Evolutionary conservation across 345 rosid species (phyloP).

Genomic region (Salix brachista): DNA sequence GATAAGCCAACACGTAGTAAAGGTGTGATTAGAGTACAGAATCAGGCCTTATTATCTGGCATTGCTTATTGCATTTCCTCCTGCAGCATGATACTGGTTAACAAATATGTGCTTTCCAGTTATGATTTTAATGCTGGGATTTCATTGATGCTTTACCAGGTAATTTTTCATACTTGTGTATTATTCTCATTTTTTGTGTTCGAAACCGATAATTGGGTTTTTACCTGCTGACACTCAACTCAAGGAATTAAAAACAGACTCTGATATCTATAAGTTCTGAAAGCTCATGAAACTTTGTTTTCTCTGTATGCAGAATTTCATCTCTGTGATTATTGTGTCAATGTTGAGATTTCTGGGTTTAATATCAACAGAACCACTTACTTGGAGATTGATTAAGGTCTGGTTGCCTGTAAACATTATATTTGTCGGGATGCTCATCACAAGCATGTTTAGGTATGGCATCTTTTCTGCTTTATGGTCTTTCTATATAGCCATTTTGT

Average conservation of each 20-base stretch:
- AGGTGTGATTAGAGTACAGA: slow-evolving; percentile 46
- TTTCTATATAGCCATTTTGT: neutral
- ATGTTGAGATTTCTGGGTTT: slow-evolving; percentile 61
- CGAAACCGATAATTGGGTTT: neutral
- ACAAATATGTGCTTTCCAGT: slow-evolving; percentile 91
- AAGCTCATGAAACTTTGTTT: slow-evolving; percentile 5
- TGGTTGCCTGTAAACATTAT: slow-evolving; percentile 95
- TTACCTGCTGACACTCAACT: slow-evolving; percentile 5
- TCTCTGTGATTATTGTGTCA: slow-evolving; percentile 80
- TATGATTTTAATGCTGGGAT: slow-evolving; percentile 93
- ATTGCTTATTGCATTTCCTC: slow-evolving; percentile 92
- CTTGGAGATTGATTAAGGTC: slow-evolving; percentile 75
- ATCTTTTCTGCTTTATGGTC: neutral
- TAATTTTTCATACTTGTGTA: slow-evolving; percentile 21
- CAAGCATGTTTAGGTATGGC: slow-evolving; percentile 96
- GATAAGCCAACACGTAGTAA: slow-evolving; percentile 44
- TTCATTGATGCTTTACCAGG: slow-evolving; percentile 96
- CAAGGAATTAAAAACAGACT: neutral
- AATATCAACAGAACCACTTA: slow-evolving; percentile 81
- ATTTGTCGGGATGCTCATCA: slow-evolving; percentile 96
- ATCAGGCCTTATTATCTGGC: slow-evolving; percentile 81
- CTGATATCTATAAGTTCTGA: neutral
- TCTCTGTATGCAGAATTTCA: slow-evolving; percentile 66
- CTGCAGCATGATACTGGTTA: slow-evolving; percentile 94
- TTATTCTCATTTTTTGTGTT: neutral